Conservation (phyloP, 148 eudicot genomes). For the Nepenthes mirabilis region DNA sequence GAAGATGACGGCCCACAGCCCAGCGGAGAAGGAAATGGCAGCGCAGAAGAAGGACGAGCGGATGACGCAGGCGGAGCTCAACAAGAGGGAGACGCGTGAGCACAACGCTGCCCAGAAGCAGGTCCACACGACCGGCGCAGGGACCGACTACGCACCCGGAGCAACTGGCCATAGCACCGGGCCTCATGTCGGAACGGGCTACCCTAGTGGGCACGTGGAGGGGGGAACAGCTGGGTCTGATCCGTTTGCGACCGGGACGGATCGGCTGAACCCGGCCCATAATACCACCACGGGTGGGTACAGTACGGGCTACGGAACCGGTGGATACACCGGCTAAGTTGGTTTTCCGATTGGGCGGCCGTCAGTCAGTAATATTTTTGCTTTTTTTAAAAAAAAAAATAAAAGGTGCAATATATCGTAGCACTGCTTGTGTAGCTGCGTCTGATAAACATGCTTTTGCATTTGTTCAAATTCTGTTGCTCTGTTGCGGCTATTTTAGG, state of each 20-base stretch:
- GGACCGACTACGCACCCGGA: background rate
- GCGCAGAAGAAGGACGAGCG: conserved; percentile 5
- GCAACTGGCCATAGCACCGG: background rate
- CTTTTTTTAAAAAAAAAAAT: no score
- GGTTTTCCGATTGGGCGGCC: no score
- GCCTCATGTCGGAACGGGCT: background rate
- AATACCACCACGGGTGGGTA: background rate
- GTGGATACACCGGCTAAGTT: background rate
- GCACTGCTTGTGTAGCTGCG: no score
- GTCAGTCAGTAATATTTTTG: no score
- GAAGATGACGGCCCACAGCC: conserved; percentile 11
- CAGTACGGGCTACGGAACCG: background rate
- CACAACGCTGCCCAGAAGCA: conserved; percentile 7
- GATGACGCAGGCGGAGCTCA: background rate
- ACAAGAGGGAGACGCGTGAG: conserved; percentile 5
- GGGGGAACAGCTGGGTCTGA: background rate
- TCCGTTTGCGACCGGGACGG: background rate
- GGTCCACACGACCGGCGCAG: background rate
- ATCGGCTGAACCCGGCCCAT: no score
- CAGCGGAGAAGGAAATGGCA: conserved; percentile 6
- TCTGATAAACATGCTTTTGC: no score
- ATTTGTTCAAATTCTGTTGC: no score
- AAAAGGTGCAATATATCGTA: no score
- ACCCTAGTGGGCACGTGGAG: background rate
- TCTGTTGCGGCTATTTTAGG: no score